Evolutionary conservation across 768 basidiomycete species (phyloP), one percentile per base, ranked within the genome.

Genomic region (Podaxis pistillaris): DNA sequence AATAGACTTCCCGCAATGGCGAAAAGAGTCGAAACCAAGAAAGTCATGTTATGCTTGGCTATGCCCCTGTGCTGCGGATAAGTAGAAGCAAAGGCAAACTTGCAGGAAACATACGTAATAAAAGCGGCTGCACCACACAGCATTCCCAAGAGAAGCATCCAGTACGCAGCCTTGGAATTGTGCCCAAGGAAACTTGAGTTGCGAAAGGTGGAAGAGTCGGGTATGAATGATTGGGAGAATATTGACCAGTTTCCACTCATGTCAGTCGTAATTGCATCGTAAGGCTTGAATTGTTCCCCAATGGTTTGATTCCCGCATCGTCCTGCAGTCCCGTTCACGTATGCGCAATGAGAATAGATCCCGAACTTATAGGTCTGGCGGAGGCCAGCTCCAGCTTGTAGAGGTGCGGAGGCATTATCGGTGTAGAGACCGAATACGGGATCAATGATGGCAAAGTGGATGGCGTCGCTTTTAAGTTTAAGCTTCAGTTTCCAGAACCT

Each of bases 281-380:
- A 89, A n/a, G 92, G 92, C 54, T 78, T 76, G 72, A 89, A 91
- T 61, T 78, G 78, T 65, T 79, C 75, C 52, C 84, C 90, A 33
- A 82, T 72, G 36, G 86, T 83, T 46, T 79, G 75, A 68, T 86
- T 87, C 33, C 86, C 82, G 72, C 91, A 93, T 54, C 74, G 81
- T 28, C 91, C 91, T 33, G 76, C 78, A 22, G 80, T 79, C 46
- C 75, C 73, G 65, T 86, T 82, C 66, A 88, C 76, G 67, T 87
- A 93, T 68, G 81, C 91, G 67, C 92, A 94, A 71, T 90, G 85
- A 19, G 86, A 85, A 75, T 93, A 94, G 26, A 94, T 77, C n/a
- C 92, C 92, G 65, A 89, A 93, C 63, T 85, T 77, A 75, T 94
- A 94, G 63, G 79, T 73, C 71, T 87, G 82, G 68, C 91, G 84